Evolutionary conservation across 139 green algal species (phyloP), one percentile per base, ranked within the genome.

Genomic region (Choricystis sp.): DNA sequence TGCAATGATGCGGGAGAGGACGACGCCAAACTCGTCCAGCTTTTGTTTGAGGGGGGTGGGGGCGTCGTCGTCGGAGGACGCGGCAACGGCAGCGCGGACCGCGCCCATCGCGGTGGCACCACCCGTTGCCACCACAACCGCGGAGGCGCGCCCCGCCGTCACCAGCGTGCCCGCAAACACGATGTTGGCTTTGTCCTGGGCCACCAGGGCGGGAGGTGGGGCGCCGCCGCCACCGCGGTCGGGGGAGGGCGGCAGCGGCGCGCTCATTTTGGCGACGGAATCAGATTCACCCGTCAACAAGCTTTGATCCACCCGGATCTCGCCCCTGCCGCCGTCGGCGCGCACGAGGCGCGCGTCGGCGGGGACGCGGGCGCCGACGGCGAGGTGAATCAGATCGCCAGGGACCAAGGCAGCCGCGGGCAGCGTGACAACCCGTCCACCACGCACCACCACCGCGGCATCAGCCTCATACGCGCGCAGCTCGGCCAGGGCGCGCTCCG

Each of bases 31-130:
- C 65, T 89, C 75, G 64, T 99, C 85, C 30, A 99, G 79, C 77
- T 96, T 96, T 74, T 93, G 87, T 81, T 98, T 98, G 27, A 99
- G 79, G 1, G 94, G 94, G 2, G 94, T 98, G 76, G 96, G 88
- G 49, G 86, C 79, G 63, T 98, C 89, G 71, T 98, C 90, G 48
- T 86, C 70, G 2, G 74, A 64, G 2, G 87, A 86, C 62, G 75
- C 81, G n/a, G 71, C 56, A 56, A 95, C 94, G 69, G 94, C 79
- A 59, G 72, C 75, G 68, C 97, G 91, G 61, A 98, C 96, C 66
- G 93, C 88, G 66, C 94, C 94, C 23, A 99, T 97, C 77, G 98
- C 94, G 0, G 94, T 99, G 9, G 56, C 22, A 90, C 97, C 97
- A 40, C 93, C 94, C 2, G 74, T 98, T 52, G 63, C 56, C 29